These are phyloP conservation scores for Phyllosticta citribraziliensis DNA, from an alignment of 2,329 filamentous ascomycete genomes.

Conservation along the genomic window DNA sequence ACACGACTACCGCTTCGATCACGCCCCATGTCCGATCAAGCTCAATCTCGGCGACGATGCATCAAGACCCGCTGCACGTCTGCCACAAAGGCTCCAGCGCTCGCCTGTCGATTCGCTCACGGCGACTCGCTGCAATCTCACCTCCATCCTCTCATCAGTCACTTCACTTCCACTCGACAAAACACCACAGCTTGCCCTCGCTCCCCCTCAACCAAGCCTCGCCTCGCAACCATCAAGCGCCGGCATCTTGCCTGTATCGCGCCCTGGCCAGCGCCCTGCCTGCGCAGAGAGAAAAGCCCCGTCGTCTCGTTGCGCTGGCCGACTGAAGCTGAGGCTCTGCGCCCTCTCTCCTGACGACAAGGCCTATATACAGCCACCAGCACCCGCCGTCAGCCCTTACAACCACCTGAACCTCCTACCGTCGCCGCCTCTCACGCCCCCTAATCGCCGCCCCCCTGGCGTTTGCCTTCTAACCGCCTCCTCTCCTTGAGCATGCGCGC, in stretches of 20 bases:
- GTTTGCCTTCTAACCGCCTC: neutral
- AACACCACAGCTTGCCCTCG: neutral
- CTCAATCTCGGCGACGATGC: neutral
- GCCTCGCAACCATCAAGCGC: neutral
- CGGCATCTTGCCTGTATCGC: neutral
- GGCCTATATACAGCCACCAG: neutral
- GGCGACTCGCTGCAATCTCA: neutral
- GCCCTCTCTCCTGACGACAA: neutral
- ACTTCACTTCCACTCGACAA: too few species aligned
- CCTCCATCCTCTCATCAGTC: neutral
- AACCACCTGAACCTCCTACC: neutral
- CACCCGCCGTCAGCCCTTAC: neutral
- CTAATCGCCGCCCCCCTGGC: neutral
- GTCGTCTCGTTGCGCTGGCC: neutral
- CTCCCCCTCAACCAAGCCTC: neutral
- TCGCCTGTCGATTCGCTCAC: neutral
- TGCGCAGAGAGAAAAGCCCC: neutral
- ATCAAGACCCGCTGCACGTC: neutral
- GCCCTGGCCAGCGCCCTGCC: conserved; percentile 3
- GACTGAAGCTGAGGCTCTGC: neutral
- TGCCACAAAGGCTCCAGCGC: neutral
- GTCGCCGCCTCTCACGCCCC: neutral
- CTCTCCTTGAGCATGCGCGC: neutral
- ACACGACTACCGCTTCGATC: neutral
- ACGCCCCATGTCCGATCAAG: neutral